A percentile compares a stretch with the other conserved stretches of the same genome.
Evolutionary conservation across 208 protist species (phyloP).

Genomic region (Crithidia fasciculata): DNA sequence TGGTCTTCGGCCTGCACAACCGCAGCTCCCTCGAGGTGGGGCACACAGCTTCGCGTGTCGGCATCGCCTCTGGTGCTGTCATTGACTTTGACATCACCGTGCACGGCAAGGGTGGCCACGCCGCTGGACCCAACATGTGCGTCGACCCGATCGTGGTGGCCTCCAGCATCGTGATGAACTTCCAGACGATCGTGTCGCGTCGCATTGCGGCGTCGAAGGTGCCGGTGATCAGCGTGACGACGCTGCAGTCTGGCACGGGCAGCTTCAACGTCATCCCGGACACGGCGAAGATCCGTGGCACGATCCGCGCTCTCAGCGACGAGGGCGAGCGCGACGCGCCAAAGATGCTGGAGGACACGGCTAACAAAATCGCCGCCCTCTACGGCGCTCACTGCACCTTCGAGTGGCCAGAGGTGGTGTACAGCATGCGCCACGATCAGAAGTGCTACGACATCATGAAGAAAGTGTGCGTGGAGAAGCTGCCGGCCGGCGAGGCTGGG

Average conservation of each 20-base stretch:
- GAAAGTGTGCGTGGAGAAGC: constrained; percentile 40
- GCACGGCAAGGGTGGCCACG: constrained; percentile 61
- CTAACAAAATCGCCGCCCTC: constrained; percentile 49
- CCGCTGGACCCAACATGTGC: constrained; percentile 55
- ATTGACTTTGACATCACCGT: constrained; percentile 73
- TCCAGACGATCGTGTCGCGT: constrained; percentile 62
- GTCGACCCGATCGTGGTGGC: constrained; percentile 60
- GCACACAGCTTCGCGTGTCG: constrained; percentile 26
- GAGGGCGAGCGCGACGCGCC: constrained; percentile 48
- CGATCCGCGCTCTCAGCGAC: constrained; percentile 51
- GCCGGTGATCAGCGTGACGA: constrained; percentile 59
- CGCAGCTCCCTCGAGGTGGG: constrained; percentile 22
- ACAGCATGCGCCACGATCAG: constrained; percentile 69
- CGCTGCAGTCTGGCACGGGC: constrained; percentile 51
- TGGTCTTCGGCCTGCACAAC: constrained; percentile 66
- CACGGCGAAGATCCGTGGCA: constrained; percentile 54
- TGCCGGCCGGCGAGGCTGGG: constrained; percentile 37
- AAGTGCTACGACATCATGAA: constrained; percentile 53
- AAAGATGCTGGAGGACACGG: constrained; percentile 53
- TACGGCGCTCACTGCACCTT: constrained; percentile 48
- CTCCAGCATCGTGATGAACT: constrained; percentile 52
- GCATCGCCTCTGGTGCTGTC: constrained; percentile 50
- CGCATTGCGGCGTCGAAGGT: constrained; percentile 51
- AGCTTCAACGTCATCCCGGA: constrained; percentile 74
- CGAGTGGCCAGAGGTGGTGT: constrained; percentile 31